A percentile compares a stretch with the other conserved stretches of the same genome.
phyloP scores from a whole-genome alignment of 768 basidiomycete species.

The Phylloporus arenicola region DNA sequence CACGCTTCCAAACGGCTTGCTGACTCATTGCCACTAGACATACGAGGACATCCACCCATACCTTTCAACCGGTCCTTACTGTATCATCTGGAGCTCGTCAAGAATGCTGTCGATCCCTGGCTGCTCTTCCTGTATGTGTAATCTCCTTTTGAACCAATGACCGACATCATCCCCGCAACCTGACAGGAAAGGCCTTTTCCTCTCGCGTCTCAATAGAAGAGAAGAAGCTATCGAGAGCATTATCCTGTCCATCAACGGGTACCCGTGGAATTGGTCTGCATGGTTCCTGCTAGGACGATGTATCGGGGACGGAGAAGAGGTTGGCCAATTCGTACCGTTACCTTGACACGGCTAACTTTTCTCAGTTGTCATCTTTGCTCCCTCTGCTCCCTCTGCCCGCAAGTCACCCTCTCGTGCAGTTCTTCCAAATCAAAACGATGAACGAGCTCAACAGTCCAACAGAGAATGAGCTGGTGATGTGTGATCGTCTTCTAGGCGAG shows the following conservation, averaged over 20 bases:
- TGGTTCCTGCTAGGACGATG: conserved; percentile 81
- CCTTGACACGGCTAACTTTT: conserved; percentile 8
- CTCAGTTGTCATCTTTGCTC: conserved; percentile 41
- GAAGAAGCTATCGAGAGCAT: conserved; percentile 83
- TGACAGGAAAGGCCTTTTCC: conserved; percentile 74
- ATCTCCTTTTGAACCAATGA: background rate
- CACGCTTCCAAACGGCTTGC: background rate
- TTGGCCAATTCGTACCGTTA: conserved; percentile 25
- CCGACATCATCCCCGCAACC: background rate
- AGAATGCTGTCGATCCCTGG: conserved; percentile 68
- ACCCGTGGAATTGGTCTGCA: conserved; percentile 94
- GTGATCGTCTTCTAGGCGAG: conserved; percentile 66
- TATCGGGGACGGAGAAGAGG: conserved; percentile 83
- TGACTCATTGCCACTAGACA: conserved; percentile 38
- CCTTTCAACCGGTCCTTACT: conserved; percentile 58
- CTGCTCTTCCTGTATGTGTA: conserved; percentile 65
- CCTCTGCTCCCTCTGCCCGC: conserved; percentile 44
- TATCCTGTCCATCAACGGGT: conserved; percentile 67
- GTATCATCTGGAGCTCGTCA: conserved; percentile 56
- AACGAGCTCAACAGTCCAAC: conserved; percentile 87
- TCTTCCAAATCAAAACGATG: conserved; percentile 86
- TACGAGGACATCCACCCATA: conserved; percentile 60
- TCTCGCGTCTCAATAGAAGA: conserved; percentile 71
- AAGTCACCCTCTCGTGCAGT: conserved; percentile 49
- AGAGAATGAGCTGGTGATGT: conserved; percentile 76